These are phyloP conservation scores for Xerocomellus intermedius DNA, from an alignment of 768 basidiomycete species.

Conservation along the genomic window DNA sequence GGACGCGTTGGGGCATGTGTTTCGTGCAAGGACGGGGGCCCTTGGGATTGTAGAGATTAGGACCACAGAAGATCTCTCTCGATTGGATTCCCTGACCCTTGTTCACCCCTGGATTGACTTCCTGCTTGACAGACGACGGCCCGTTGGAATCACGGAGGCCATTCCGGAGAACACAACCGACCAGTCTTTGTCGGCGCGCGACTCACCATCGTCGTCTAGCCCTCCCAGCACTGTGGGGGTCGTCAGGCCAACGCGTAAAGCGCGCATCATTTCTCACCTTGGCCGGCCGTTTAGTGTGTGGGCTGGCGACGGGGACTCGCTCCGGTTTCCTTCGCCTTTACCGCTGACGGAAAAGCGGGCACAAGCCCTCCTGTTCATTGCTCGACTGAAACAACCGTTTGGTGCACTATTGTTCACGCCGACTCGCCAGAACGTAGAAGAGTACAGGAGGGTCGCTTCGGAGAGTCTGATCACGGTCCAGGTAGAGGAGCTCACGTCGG, in stretches of 20 bases:
- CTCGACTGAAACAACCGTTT: neutral
- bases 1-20: too few species aligned
- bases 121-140: slow-evolving; percentile 3
- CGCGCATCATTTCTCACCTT: neutral
- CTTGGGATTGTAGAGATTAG: too few species aligned
- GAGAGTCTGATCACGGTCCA: slow-evolving; percentile 6
- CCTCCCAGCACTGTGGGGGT: neutral
- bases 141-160: neutral
- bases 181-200: too few species aligned
- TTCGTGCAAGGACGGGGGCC: too few species aligned
- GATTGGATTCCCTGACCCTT: neutral
- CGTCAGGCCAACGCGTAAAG: neutral
- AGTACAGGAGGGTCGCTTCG: slow-evolving; percentile 10
- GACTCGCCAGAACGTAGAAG: neutral
- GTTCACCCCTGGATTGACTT: slow-evolving; percentile 7
- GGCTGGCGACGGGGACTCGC: neutral
- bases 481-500: slow-evolving; percentile 1
- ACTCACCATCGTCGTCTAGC: too few species aligned
- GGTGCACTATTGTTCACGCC: neutral
- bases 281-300: neutral
- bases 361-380: neutral
- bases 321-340: neutral
- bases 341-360: neutral
- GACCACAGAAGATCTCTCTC: too few species aligned
- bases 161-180: neutral